Conservation (phyloP, 2,329 filamentous ascomycete species). For the Zasmidium angulare region DNA sequence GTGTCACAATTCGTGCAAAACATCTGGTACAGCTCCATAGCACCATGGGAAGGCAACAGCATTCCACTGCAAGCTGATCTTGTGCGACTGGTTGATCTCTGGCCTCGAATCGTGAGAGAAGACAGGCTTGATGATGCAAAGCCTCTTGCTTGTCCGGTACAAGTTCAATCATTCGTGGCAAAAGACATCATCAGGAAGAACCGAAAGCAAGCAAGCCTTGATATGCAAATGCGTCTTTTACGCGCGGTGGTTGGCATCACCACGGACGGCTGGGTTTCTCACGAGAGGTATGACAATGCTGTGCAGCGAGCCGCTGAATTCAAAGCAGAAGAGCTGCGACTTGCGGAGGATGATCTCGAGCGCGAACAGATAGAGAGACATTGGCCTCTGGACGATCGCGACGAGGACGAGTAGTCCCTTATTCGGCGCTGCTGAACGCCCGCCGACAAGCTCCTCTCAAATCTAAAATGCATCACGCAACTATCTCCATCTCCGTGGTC, state of each 20-base stretch:
- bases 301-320: constrained; percentile 16
- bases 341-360: constrained; percentile 20
- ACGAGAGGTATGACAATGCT: constrained; percentile 24
- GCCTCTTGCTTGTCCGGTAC: constrained; percentile 16
- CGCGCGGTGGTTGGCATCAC: constrained; percentile 20
- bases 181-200: constrained; percentile 25
- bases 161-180: constrained; percentile 14
- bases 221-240: constrained; percentile 27
- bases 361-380: constrained; percentile 15
- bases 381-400: constrained; percentile 32
- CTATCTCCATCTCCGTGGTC: constrained; percentile 8
- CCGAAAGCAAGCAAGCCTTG: constrained; percentile 24
- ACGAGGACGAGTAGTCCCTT: constrained; percentile 23
- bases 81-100: constrained; percentile 13
- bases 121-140: background rate
- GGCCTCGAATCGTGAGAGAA: constrained; percentile 8
- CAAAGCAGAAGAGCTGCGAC: constrained; percentile 26
- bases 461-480: constrained; percentile 1
- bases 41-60: constrained; percentile 30
- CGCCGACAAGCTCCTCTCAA: background rate
- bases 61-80: constrained; percentile 26
- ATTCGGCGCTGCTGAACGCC: background rate
- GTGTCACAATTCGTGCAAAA: no score
- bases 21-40: constrained; percentile 20
- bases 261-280: constrained; percentile 26